Conservation (phyloP, 768 basidiomycete genomes). For the Ramaria sp. region DNA sequence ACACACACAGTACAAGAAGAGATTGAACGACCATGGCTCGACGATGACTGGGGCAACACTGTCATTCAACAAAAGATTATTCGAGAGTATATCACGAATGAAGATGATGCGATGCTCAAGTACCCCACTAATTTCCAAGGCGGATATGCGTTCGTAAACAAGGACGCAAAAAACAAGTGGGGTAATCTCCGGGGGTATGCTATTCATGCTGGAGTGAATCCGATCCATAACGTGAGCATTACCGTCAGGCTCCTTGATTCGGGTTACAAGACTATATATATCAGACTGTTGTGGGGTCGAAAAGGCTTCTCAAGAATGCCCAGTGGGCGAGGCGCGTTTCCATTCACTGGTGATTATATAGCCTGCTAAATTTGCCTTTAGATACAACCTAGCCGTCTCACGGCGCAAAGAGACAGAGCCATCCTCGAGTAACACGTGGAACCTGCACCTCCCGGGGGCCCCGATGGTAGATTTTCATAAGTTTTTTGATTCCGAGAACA, state of each 20-base stretch:
- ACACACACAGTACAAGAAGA: conserved; percentile 40
- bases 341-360: background rate
- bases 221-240: conserved; percentile 37
- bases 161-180: conserved; percentile 43
- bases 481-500: conserved; percentile 53
- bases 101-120: conserved; percentile 39
- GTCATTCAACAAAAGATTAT: conserved; percentile 44
- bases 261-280: background rate
- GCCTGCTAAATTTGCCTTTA: background rate
- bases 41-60: conserved; percentile 44
- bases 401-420: conserved; percentile 52
- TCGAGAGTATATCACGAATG: conserved; percentile 36
- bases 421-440: conserved; percentile 47
- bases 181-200: conserved; percentile 47
- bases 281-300: conserved; percentile 47
- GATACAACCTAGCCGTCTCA: background rate
- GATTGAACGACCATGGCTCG: conserved; percentile 42
- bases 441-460: conserved; percentile 45
- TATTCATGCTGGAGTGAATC: conserved; percentile 47
- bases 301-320: conserved; percentile 47
- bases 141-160: conserved; percentile 44
- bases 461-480: conserved; percentile 49
- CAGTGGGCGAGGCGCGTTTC: conserved; percentile 60
- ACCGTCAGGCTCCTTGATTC: background rate
- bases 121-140: conserved; percentile 48